A percentile compares a stretch with the other conserved stretches of the same genome.
These are phyloP conservation scores for Phytopythium vexans DNA, from an alignment of 352 stramenopile genomes.

Conservation along the genomic window DNA sequence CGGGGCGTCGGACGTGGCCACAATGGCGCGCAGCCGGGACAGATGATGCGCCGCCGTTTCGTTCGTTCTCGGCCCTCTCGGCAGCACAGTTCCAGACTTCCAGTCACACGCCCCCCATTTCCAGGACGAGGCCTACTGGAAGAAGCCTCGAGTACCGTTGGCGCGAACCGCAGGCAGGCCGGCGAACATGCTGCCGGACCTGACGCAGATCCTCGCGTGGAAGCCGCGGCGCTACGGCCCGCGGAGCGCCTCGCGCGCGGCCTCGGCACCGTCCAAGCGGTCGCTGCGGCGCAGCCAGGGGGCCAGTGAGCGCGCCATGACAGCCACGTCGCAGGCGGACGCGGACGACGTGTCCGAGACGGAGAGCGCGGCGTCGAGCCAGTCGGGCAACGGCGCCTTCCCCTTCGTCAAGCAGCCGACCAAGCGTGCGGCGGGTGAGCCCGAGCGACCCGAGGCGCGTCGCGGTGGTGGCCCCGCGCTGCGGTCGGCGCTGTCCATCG, in stretches of 20 bases:
- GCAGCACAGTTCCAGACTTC: too few species aligned
- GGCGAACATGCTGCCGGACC: conserved; percentile 23
- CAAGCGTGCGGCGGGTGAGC: conserved; percentile 25
- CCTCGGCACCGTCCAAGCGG: conserved; percentile 7
- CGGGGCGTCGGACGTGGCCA: too few species aligned
- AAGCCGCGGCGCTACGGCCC: conserved; percentile 13
- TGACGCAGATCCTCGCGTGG: conserved; percentile 34
- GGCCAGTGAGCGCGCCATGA: conserved; percentile 28
- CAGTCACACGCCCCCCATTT: too few species aligned
- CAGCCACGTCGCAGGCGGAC: conserved; percentile 38
- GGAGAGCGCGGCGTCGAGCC: conserved; percentile 44
- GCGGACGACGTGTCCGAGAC: conserved; percentile 53
- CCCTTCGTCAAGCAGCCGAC: conserved; percentile 24
- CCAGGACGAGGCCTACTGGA: too few species aligned
- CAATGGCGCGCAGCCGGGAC: too few species aligned
- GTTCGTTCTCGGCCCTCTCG: too few species aligned
- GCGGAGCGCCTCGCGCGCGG: not conserved
- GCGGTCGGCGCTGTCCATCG: conserved; percentile 51
- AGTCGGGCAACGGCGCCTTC: conserved; percentile 14
- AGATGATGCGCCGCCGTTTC: too few species aligned
- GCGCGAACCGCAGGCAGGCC: too few species aligned
- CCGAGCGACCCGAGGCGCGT: conserved; percentile 9
- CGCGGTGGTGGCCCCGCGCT: conserved; percentile 7
- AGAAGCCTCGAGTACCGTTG: too few species aligned
- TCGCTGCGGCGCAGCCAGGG: not conserved